Percentiles rank a stretch among this genome's conserved stretches.
These are phyloP conservation scores for Termitomyces sp. DNA, from an alignment of 768 basidiomycete species.

Conservation along the genomic window DNA sequence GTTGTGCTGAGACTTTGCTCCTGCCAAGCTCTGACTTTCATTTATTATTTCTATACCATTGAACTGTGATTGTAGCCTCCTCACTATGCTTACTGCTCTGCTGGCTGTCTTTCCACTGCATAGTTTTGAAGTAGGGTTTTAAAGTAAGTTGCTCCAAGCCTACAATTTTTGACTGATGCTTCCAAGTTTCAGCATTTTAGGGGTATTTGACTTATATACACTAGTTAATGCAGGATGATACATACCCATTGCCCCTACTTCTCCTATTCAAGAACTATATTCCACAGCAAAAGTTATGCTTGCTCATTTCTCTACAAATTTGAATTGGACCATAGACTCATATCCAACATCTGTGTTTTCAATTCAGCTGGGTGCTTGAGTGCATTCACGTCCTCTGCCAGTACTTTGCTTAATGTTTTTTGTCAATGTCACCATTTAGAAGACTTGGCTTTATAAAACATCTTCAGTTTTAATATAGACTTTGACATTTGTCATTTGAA, in stretches of 20 bases:
- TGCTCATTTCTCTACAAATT: conserved; percentile 85
- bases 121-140: no score
- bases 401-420: conserved; percentile 60
- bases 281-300: conserved; percentile 65
- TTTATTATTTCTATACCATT: no score
- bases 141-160: no score
- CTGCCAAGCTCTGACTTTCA: no score
- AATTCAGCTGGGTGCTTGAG: conserved; percentile 82
- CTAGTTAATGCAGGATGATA: conserved; percentile 79
- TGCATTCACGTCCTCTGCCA: conserved; percentile 63
- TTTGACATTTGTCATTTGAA: conserved; percentile 34
- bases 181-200: no score
- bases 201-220: no score
- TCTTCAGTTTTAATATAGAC: conserved; percentile 73
- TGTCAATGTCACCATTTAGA: conserved; percentile 75
- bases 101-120: no score
- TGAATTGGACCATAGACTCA: conserved; percentile 62
- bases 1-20: no score
- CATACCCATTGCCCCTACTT: conserved; percentile 51
- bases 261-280: conserved; percentile 76
- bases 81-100: no score
- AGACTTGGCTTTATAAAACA: conserved; percentile 74
- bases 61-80: no score
- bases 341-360: conserved; percentile 61
- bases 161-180: no score